phyloP scores from a whole-genome alignment of 2,329 filamentous ascomycete genomes.

The Fusarium tanahbumbuense region DNA sequence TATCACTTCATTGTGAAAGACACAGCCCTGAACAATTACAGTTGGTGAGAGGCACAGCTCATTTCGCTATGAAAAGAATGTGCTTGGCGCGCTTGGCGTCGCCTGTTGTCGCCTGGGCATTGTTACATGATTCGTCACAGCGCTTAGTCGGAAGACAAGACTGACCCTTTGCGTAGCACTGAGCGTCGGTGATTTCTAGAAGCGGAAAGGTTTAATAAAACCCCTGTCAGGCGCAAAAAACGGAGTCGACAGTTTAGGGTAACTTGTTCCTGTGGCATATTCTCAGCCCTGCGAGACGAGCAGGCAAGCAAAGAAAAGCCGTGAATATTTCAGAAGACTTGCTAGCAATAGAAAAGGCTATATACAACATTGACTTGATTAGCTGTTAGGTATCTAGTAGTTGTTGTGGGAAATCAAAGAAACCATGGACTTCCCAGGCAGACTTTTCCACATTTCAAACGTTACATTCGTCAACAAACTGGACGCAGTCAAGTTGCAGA shows the following conservation, averaged over 20 bases:
- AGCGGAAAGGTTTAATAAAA: rapidly evolving
- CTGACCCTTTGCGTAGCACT: neutral
- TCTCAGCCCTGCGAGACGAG: neutral
- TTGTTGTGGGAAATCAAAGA: no score
- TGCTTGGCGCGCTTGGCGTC: neutral
- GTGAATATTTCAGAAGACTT: no score
- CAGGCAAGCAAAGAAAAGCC: no score
- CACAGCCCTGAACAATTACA: neutral
- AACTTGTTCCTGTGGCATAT: neutral
- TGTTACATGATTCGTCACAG: neutral
- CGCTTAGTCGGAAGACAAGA: neutral
- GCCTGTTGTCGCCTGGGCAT: neutral
- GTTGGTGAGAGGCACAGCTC: neutral
- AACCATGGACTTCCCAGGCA: no score
- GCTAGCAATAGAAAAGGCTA: no score
- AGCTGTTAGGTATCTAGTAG: no score
- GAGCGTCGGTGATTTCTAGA: neutral
- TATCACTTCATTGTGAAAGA: no score
- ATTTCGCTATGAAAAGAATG: neutral
- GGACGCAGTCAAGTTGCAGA: no score
- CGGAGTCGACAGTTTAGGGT: neutral
- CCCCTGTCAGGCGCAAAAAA: neutral
- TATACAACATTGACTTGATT: no score
- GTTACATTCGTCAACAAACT: no score
- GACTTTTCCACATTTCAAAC: no score